Evolutionary conservation across 2,329 filamentous ascomycete species (phyloP).

Genomic region (Fusarium subglutinans): DNA sequence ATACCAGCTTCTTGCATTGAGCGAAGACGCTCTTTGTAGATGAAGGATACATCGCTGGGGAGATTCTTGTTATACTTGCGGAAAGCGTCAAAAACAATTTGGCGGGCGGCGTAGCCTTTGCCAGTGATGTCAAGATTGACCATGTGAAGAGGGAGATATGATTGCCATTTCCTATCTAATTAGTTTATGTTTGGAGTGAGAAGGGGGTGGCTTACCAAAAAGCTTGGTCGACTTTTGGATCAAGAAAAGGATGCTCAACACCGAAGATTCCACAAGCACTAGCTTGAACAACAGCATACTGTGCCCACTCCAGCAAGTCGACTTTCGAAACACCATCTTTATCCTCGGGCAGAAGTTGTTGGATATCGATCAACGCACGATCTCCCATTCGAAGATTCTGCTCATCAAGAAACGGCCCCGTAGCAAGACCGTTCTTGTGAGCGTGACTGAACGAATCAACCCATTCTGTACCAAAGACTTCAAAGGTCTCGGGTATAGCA

Average conservation of each 20-base stretch:
- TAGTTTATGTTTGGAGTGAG: background rate
- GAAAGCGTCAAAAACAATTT: slow-evolving; percentile 30
- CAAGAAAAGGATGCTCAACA: slow-evolving; percentile 26
- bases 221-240: slow-evolving; percentile 17
- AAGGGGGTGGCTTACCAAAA: slow-evolving; percentile 20
- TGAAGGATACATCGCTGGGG: slow-evolving; percentile 17
- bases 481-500: background rate
- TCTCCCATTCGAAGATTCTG: slow-evolving; percentile 32
- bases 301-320: slow-evolving; percentile 3
- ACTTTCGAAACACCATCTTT: background rate
- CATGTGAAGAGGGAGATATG: slow-evolving; percentile 21
- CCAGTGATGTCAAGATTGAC: slow-evolving; percentile 10
- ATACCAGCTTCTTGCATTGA: slow-evolving; percentile 20
- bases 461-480: slow-evolving; percentile 25
- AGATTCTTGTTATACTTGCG: slow-evolving; percentile 21
- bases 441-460: slow-evolving; percentile 18
- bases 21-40: slow-evolving; percentile 13
- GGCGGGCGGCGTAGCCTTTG: slow-evolving; percentile 26
- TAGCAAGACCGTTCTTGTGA: slow-evolving; percentile 12
- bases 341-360: background rate
- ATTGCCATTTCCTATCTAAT: slow-evolving; percentile 26
- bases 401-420: slow-evolving; percentile 19
- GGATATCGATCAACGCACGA: slow-evolving; percentile 12
- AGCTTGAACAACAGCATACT: slow-evolving; percentile 27
- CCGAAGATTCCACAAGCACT: slow-evolving; percentile 33